Conservation (phyloP, 192 early-diverging fungal genomes). For the Coemansia sp. region DNA sequence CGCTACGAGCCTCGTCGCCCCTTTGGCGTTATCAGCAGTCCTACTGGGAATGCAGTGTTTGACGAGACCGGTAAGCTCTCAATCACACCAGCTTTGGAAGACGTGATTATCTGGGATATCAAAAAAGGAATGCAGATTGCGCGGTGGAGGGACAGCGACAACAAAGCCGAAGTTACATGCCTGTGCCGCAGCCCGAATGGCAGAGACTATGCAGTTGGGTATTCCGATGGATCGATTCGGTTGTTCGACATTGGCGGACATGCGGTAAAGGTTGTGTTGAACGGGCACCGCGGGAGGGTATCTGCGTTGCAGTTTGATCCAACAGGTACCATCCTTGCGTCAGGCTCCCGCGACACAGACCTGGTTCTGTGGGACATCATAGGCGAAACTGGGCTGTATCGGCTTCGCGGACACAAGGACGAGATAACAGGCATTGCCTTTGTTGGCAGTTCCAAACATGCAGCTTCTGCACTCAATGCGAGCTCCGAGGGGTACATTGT, state of each 20-base stretch:
- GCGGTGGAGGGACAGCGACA: slow-evolving; percentile 81
- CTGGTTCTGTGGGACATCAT: slow-evolving; percentile 95
- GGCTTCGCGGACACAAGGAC: slow-evolving; percentile 95
- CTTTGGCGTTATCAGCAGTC: slow-evolving; percentile 85
- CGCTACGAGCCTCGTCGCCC: slow-evolving; percentile 76
- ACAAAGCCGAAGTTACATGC: slow-evolving; percentile 84
- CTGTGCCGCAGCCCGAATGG: slow-evolving; percentile 71
- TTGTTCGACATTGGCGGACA: slow-evolving; percentile 73
- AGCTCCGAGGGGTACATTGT: slow-evolving; percentile 72
- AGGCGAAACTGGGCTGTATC: slow-evolving; percentile 83
- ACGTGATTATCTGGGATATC: slow-evolving; percentile 82
- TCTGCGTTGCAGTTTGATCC: slow-evolving; percentile 82
- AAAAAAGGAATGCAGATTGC: slow-evolving; percentile 76
- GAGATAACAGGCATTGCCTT: slow-evolving; percentile 73
- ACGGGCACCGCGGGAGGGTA: slow-evolving; percentile 88
- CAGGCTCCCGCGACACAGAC: slow-evolving; percentile 92
- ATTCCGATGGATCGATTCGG: slow-evolving; percentile 90
- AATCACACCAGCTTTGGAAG: slow-evolving; percentile 82
- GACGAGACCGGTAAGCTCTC: slow-evolving; percentile 71
- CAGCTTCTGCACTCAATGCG: slow-evolving; percentile 45
- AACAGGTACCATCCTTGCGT: slow-evolving; percentile 80
- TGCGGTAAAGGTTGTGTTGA: slow-evolving; percentile 73
- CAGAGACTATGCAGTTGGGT: slow-evolving; percentile 86
- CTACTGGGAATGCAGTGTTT: slow-evolving; percentile 70
- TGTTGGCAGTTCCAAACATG: slow-evolving; percentile 24